phyloP scores from a whole-genome alignment of 345 rosid genomes.

The Syzygium grande region DNA sequence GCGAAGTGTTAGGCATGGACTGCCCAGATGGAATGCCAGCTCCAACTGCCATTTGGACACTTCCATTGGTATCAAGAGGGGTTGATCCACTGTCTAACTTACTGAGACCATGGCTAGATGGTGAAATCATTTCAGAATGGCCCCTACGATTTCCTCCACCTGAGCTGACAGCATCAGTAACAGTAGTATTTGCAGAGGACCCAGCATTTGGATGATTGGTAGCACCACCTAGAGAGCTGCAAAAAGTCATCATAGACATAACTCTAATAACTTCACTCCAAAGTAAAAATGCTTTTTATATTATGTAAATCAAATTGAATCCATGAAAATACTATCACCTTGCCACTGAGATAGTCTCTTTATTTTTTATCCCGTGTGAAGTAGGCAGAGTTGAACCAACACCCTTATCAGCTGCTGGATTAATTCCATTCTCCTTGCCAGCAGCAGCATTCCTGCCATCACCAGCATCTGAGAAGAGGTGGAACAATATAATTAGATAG shows the following conservation, averaged over 20 bases:
- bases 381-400: conserved; percentile 30
- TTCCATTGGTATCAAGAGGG: conserved; percentile 27
- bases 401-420: conserved; percentile 46
- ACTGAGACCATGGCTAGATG: conserved; percentile 16
- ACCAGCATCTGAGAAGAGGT: conserved; percentile 50
- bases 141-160: conserved; percentile 20
- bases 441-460: conserved; percentile 39
- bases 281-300: not conserved
- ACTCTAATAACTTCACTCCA: not conserved
- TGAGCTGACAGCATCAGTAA: conserved; percentile 13
- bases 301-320: not conserved
- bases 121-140: conserved; percentile 29
- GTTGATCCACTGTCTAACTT: conserved; percentile 21
- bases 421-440: conserved; percentile 44
- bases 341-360: conserved; percentile 30
- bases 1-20: conserved; percentile 24
- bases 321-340: conserved; percentile 25
- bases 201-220: conserved; percentile 31
- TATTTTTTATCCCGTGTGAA: conserved; percentile 30
- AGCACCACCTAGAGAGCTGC: not conserved
- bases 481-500: conserved; percentile 9
- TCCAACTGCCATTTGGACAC: conserved; percentile 28
- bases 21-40: conserved; percentile 22
- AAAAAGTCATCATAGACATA: not conserved
- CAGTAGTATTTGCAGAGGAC: not conserved